Conservation (phyloP, 805 yeast genomes). For the Metschnikowia gelsemii region DNA sequence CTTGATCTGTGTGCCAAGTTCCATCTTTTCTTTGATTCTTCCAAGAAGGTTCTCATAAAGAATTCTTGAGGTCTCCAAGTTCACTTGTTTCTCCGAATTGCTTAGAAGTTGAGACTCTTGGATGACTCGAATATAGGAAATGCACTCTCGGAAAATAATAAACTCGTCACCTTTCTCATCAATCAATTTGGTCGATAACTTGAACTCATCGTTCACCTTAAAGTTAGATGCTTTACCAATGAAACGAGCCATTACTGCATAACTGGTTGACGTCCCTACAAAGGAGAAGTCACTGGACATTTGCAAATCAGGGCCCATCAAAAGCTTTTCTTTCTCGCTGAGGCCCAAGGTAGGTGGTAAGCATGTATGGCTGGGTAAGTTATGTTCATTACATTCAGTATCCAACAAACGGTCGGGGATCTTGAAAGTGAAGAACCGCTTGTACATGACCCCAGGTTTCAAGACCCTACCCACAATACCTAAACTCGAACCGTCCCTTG, state of each 20-base stretch:
- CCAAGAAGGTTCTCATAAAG: slow-evolving; percentile 25
- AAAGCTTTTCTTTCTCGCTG: slow-evolving; percentile 19
- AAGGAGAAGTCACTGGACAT: slow-evolving; percentile 31
- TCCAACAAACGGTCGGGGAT: slow-evolving; percentile 39
- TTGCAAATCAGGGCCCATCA: neutral
- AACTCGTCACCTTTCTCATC: slow-evolving; percentile 39
- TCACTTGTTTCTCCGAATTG: slow-evolving; percentile 17
- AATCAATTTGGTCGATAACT: slow-evolving; percentile 36
- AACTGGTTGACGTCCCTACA: slow-evolving; percentile 34
- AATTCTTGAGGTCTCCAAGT: slow-evolving; percentile 15
- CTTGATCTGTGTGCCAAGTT: slow-evolving; percentile 25
- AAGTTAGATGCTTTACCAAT: slow-evolving; percentile 42
- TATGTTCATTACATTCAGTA: slow-evolving; percentile 36
- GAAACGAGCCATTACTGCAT: slow-evolving; percentile 40
- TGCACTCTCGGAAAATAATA: slow-evolving; percentile 35
- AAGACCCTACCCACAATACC: slow-evolving; percentile 22
- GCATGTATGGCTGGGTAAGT: slow-evolving; percentile 30
- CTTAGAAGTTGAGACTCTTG: slow-evolving; percentile 21
- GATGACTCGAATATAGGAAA: slow-evolving; percentile 28
- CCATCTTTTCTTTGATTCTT: slow-evolving; percentile 30
- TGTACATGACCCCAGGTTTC: slow-evolving; percentile 27
- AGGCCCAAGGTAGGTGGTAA: slow-evolving; percentile 40
- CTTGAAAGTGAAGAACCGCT: slow-evolving; percentile 43
- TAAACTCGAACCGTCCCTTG: slow-evolving; percentile 27
- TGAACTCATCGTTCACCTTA: slow-evolving; percentile 26